Base-by-base conservation (phyloP, 2,329 filamentous ascomycete species). In the Purpureocillium takamizusanense region DNA sequence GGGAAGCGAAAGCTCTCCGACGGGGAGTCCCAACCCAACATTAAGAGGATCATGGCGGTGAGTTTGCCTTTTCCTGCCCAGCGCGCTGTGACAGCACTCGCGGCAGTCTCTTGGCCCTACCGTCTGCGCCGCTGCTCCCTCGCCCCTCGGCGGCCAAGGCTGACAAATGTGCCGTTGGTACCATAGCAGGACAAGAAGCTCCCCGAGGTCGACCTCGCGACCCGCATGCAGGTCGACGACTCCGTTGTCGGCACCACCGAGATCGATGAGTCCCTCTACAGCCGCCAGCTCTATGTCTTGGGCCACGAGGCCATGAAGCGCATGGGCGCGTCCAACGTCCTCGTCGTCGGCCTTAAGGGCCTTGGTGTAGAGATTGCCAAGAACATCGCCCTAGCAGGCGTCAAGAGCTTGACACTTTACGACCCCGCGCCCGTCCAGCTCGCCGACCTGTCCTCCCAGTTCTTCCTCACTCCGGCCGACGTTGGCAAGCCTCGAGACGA, bases 361-460 rank as follows among this genome's bases (percentile, higher is more conserved):
- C 76, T 98, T 31, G 92, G 92, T 69, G 90, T 95, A 40, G 92
- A 98, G 66, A 92, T 98, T 53, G 90, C 92, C 56, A 98, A 98
- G 76, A 98, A 98, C 56, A 87, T 98, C 55, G 92, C 92, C 43
- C 81, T 98, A 51, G 92, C 92, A 52, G 92, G 92, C 60, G 92
- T 98, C 66, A 98, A 98, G 74, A 95, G 89, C 56, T 69, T 98
- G 50, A 92, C 90, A 2, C 76, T 98, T 39, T 86, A 88, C 69
- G 92, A 98, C 59, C 90, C 92, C 34, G 78, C 81, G 35, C 86
- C 86, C 31, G 83, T 86, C 38, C 74, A 81, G 50, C 83, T 95
- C 51, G 75, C 86, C 51, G 92, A 98, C 57, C 79, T 98, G 27
- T 97, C 92, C 31, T 86, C 92, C 32, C 92, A 98, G 63, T 98